phyloP scores from a whole-genome alignment of 345 rosid species.

The Rhodomyrtus tomentosa region DNA sequence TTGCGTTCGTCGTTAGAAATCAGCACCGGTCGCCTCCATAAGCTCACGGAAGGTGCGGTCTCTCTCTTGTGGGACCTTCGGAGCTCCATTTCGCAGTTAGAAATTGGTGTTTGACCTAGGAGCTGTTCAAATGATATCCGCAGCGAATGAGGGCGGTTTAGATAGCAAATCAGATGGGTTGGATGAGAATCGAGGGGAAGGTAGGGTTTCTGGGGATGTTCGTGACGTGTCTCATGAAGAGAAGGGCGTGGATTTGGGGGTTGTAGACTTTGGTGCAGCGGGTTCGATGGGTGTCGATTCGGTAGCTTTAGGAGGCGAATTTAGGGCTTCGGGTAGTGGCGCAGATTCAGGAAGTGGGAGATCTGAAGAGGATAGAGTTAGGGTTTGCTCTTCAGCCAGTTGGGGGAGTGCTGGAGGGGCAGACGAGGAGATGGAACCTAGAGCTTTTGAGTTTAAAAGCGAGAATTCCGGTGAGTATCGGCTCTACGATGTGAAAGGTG shows the following conservation, averaged over 20 bases:
- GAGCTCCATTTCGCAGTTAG: not conserved
- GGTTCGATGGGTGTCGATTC: not conserved
- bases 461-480: not conserved
- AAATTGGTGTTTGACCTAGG: not conserved
- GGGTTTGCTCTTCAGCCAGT: not conserved
- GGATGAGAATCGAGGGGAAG: not conserved
- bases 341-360: not conserved
- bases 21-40: not conserved
- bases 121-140: not conserved
- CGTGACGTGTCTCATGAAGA: not conserved
- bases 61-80: not conserved
- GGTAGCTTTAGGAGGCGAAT: not conserved
- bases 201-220: not conserved
- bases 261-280: not conserved
- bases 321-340: not conserved
- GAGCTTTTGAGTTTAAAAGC: conserved; percentile 1
- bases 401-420: not conserved
- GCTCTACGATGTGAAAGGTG: not conserved
- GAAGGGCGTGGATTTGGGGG: not conserved
- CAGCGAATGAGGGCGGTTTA: not conserved
- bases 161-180: not conserved
- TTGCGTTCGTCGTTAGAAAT: not conserved
- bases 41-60: not conserved
- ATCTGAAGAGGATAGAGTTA: not conserved
- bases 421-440: not conserved